These are phyloP conservation scores for Vachellia pachyceras DNA, from an alignment of 306 rosid genomes.

Conservation along the genomic window DNA sequence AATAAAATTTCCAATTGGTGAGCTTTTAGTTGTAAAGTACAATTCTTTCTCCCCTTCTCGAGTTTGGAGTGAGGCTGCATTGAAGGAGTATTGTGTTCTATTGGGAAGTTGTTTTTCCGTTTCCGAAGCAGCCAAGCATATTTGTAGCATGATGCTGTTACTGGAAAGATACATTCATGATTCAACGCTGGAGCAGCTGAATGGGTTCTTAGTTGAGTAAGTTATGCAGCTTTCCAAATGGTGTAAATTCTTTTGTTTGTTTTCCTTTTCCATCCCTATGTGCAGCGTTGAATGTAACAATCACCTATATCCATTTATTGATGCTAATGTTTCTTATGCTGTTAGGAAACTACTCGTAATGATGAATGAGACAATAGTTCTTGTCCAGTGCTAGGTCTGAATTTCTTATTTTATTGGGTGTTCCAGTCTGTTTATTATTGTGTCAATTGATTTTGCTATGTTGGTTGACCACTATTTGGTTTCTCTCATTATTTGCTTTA, in stretches of 20 bases:
- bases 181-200: constrained; percentile 41
- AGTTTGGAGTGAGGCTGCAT: constrained; percentile 19
- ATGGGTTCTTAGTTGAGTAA: constrained; percentile 42
- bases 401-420: constrained; percentile 17
- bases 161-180: constrained; percentile 32
- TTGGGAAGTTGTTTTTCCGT: constrained; percentile 27
- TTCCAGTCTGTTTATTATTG: constrained; percentile 11
- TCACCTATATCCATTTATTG: constrained; percentile 24
- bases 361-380: constrained; percentile 27
- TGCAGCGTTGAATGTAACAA: constrained; percentile 14
- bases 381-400: constrained; percentile 15
- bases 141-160: constrained; percentile 35
- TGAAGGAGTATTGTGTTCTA: constrained; percentile 18
- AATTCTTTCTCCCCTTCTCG: not conserved
- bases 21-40: constrained; percentile 18
- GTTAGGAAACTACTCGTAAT: constrained; percentile 5
- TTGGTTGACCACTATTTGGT: not conserved
- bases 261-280: constrained; percentile 31
- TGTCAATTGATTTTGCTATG: constrained; percentile 16
- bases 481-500: constrained; percentile 16
- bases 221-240: constrained; percentile 40
- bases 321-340: constrained; percentile 16
- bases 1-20: not conserved
- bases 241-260: constrained; percentile 28
- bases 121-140: constrained; percentile 33